Percentiles rank a stretch among this genome's conserved stretches.
Conservation (phyloP, 2,329 filamentous ascomycete genomes). For the Lojkania enalia region DNA sequence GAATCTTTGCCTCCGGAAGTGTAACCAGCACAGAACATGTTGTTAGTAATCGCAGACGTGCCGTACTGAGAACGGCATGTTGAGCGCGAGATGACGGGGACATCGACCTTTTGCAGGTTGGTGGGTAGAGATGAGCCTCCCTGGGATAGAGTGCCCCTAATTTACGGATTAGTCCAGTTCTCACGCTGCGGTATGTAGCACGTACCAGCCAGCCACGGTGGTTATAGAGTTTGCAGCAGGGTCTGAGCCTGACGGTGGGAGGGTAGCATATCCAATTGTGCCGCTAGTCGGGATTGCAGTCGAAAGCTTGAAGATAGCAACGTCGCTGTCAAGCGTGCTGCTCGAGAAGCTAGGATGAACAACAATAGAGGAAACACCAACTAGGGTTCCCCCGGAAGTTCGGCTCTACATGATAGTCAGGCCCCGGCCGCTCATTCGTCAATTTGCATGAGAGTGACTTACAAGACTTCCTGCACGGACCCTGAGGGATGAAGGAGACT, state of each 20-base stretch:
- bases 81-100: conserved; percentile 8
- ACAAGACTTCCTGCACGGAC: conserved; percentile 10
- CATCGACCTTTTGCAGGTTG: conserved; percentile 8
- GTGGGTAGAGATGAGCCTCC: conserved; percentile 1
- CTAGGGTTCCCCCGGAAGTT: conserved; percentile 1
- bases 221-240: conserved; percentile 1
- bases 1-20: conserved; percentile 9
- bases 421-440: neutral
- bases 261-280: conserved; percentile 7
- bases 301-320: conserved; percentile 8
- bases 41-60: conserved; percentile 1
- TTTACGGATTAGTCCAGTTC: neutral
- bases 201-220: conserved; percentile 11
- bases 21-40: conserved; percentile 9
- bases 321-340: conserved; percentile 5
- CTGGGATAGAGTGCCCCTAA: conserved; percentile 1
- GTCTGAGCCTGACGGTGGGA: conserved; percentile 3
- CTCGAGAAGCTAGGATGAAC: conserved; percentile 6
- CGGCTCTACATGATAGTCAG: conserved; percentile 3
- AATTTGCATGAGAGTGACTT: conserved; percentile 1
- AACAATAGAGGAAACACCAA: conserved; percentile 4
- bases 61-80: conserved; percentile 5
- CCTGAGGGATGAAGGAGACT: conserved; percentile 1
- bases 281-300: conserved; percentile 4
- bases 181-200: no score